Conservation (phyloP, 1,284 basidiomycete species). For the Farysia itapuensis region DNA sequence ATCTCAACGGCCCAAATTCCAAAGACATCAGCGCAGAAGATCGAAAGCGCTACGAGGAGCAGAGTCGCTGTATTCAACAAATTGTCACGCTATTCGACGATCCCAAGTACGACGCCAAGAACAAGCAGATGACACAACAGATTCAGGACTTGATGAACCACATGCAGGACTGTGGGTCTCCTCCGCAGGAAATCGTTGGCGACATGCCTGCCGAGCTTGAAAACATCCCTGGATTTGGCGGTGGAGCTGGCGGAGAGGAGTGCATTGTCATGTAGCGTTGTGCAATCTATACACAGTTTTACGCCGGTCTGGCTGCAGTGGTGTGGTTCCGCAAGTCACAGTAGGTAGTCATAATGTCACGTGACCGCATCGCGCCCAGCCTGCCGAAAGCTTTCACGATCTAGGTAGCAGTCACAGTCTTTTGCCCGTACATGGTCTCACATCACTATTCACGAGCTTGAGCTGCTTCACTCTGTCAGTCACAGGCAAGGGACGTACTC, state of each 20-base stretch:
- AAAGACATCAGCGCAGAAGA: constrained; percentile 67
- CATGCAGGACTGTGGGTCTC: constrained; percentile 84
- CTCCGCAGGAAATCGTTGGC: constrained; percentile 87
- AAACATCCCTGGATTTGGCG: constrained; percentile 37
- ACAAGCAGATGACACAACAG: constrained; percentile 65
- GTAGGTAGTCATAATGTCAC: too few relatives aligned
- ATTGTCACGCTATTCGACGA: constrained; percentile 77
- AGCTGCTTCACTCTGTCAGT: too few relatives aligned
- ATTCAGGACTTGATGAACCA: constrained; percentile 76
- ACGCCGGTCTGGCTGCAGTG: too few relatives aligned
- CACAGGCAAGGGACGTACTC: too few relatives aligned
- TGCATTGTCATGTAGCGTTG: constrained; percentile 55
- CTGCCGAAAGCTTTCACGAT: too few relatives aligned
- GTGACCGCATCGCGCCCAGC: too few relatives aligned
- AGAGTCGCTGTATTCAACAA: constrained; percentile 69
- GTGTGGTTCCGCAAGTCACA: too few relatives aligned
- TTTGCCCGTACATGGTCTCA: too few relatives aligned
- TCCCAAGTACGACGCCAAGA: constrained; percentile 65
- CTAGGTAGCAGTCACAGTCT: too few relatives aligned
- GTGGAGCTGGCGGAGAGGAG: constrained; percentile 31
- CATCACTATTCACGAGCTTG: too few relatives aligned
- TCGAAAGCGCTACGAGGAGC: constrained; percentile 70
- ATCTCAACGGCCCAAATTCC: constrained; percentile 66
- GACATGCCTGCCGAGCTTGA: constrained; percentile 72
- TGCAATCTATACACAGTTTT: too few relatives aligned